Evolutionary conservation across 2,329 filamentous ascomycete genomes (phyloP), one percentile per base, ranked within the genome.

Genomic region (Cryoendolithus antarcticus): DNA sequence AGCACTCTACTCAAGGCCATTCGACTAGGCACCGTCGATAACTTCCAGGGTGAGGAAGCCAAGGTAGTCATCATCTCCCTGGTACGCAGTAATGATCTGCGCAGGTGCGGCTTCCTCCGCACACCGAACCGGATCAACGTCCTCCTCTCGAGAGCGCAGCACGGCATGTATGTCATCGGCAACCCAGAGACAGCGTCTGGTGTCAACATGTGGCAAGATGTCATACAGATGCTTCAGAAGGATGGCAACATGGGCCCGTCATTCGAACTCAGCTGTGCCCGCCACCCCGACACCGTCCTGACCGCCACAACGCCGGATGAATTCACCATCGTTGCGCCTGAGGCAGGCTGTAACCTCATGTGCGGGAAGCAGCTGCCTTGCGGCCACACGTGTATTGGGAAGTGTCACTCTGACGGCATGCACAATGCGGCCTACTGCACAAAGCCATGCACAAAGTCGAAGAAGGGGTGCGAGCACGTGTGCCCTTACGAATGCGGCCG

Each of bases 1-100:
- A 60, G 4, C 6, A 65, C 60, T 0, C 59, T 77, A 0, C 50
- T 69, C 0, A 61, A 71, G 19, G 63, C 62, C 2, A 54, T 81
- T 2, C 61, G 73, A 4, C 56, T 80, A 0, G 77, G 78, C 0
- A 85, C 78, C 0, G 71, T 85, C 0, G 55, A 59, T 47, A 86
- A 86, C 46, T 86, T 84, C 40, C 80, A 88, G 48, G 82, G 82
- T 0, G 81, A 88, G 52, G 81, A 88, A 49, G 78, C 77, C 1
- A 79, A 82, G 38, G 63, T 88, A 4, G 64, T 88, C 0, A 64
- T 88, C 2, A 63, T 88, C 0, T 83, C 79, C 0, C 62, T 88
- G 0, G 80, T 86, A 0, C 71, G 82, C 30, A 82, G 79, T 59
- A 88, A 88, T 47, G 43, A 56, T 0, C 48, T 69, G 8, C 61